phyloP scores from a whole-genome alignment of 2,329 filamentous ascomycete species.

The Pseudogymnoascus sp. region DNA sequence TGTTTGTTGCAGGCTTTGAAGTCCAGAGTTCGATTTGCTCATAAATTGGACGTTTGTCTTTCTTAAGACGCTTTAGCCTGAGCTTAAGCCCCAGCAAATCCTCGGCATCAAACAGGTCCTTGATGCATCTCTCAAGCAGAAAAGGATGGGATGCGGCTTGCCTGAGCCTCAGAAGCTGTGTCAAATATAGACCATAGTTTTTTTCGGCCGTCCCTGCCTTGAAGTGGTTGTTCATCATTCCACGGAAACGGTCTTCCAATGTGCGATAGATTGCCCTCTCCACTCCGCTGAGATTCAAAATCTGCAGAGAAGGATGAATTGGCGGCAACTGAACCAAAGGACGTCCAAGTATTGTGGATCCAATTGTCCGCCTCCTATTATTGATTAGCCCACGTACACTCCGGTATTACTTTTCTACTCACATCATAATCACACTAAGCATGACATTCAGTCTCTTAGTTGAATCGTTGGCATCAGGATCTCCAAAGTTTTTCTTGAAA shows the following conservation, averaged over 20 bases:
- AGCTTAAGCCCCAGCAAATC: conserved; percentile 20
- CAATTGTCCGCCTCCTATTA: conserved; percentile 42
- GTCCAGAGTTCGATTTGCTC: conserved; percentile 26
- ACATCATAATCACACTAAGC: background rate
- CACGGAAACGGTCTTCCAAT: conserved; percentile 33
- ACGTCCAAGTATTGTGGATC: conserved; percentile 44
- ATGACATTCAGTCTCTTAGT: background rate
- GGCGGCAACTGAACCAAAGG: conserved; percentile 49
- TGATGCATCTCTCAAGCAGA: conserved; percentile 27
- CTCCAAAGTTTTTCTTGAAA: conserved; percentile 27
- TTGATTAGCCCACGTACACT: background rate
- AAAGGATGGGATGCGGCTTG: conserved; percentile 29
- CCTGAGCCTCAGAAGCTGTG: conserved; percentile 28
- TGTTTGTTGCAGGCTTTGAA: background rate
- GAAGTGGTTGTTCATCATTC: conserved; percentile 24
- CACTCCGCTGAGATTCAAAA: conserved; percentile 43
- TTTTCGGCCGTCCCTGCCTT: conserved; percentile 15
- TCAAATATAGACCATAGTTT: conserved; percentile 24
- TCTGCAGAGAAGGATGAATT: conserved; percentile 37
- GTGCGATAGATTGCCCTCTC: conserved; percentile 49
- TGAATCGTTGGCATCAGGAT: conserved; percentile 20
- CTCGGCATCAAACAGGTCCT: conserved; percentile 25
- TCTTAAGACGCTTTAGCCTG: conserved; percentile 14
- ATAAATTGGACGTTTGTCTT: conserved; percentile 20
- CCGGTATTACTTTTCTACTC: background rate